Evolutionary conservation across 257 asterid genomes (phyloP), one percentile per base, ranked within the genome.

Genomic region (Orobanche coerulescens): DNA sequence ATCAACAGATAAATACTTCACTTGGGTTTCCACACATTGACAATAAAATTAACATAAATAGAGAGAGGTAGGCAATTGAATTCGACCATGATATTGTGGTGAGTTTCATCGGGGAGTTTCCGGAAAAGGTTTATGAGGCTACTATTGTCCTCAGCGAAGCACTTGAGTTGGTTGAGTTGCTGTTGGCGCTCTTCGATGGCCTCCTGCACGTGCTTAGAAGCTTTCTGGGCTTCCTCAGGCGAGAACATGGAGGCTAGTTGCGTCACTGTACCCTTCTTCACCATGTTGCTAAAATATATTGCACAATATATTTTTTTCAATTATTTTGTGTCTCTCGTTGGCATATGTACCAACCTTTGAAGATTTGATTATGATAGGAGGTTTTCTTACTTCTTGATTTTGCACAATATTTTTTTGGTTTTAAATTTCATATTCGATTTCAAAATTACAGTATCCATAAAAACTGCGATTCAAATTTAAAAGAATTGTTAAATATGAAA

Each of bases 61-160:
- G 10, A 33, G 5, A 18, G 24, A 10, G 22, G 6, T 14, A 4
- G n/a, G n/a, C n/a, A 49, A 5, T 16, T 34, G 14, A 62, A 18
- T 4, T 22, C 55, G 22, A 78, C 97, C 98, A 93, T 84, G 69
- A 89, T 83, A 31, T 86, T 70, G 72, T 89, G 95, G 57, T 81
- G 85, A 40, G 91, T 86, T 67, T 93, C 87, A 49, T 80, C 87
- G 6, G 97, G 98, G 9, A 93, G 92, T 31, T 72, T 73, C 62
- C 77, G 84, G 12, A 86, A 95, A 36, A 88, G 85, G 75, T 86
- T 82, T 51, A 92, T 82, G 47, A 93, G 82, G 69, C 59, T 58
- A 30, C 52, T 3, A 52, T 89, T 93, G 47, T 93, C 98, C n/a
- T 64, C 62, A 6, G 65, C 30, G 72, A 89, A 93, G 40, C 74